Conservation (phyloP, 2,329 filamentous ascomycete species). For the Verticillium isaacii region DNA sequence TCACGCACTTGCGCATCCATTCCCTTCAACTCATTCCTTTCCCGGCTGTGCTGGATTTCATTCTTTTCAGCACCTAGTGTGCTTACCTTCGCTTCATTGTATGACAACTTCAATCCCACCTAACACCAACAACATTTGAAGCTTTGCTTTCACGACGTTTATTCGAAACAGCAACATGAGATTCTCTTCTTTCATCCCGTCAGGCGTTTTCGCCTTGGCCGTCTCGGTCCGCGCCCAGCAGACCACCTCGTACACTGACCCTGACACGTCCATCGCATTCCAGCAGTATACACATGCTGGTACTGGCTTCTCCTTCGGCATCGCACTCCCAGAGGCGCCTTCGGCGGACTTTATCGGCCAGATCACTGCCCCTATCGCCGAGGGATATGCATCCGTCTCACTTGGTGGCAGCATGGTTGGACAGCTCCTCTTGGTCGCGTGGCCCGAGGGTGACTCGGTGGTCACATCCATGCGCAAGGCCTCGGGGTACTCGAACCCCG, state of each 20-base stretch:
- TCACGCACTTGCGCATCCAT: no score
- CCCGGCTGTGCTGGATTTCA: conserved; percentile 5
- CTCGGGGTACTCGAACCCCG: conserved; percentile 33
- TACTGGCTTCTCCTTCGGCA: conserved; percentile 6
- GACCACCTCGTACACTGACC: conserved; percentile 7
- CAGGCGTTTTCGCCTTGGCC: background rate
- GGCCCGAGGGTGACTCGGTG: conserved; percentile 35
- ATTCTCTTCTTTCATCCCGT: conserved; percentile 9
- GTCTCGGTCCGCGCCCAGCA: conserved; percentile 8
- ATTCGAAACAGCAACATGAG: conserved; percentile 5
- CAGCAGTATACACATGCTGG: conserved; percentile 6
- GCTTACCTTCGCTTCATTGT: background rate
- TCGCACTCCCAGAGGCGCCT: conserved; percentile 7
- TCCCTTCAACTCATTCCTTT: conserved; percentile 4
- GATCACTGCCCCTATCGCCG: conserved; percentile 9
- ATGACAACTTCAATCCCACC: background rate
- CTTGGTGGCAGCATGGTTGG: conserved; percentile 37
- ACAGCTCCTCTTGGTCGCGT: conserved; percentile 37
- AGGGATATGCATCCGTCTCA: conserved; percentile 15
- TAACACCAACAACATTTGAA: background rate
- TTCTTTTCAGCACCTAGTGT: conserved; percentile 4
- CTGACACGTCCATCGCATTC: conserved; percentile 8
- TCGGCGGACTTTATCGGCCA: conserved; percentile 12
- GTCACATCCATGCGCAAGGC: conserved; percentile 16
- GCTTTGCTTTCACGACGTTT: background rate